phyloP scores from a whole-genome alignment of 495 filamentous ascomycete species.

The Platismatia glauca region DNA sequence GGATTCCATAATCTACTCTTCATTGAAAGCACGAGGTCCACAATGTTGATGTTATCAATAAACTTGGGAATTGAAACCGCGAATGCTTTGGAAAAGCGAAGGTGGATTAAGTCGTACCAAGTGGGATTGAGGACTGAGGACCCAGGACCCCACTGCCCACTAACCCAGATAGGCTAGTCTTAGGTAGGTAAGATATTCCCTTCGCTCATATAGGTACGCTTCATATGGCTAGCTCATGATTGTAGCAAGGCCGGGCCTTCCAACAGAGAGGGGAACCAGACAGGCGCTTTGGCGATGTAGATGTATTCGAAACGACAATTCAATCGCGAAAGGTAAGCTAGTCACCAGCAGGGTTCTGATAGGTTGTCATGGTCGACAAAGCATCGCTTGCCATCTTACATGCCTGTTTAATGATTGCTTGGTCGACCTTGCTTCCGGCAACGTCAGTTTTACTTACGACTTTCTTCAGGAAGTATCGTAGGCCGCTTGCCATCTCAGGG shows the following conservation, averaged over 20 bases:
- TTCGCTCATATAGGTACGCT: no score
- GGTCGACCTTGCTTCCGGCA: slow-evolving; percentile 49
- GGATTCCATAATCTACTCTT: neutral
- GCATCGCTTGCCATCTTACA: slow-evolving; percentile 56
- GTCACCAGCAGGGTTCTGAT: neutral
- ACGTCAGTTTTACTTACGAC: slow-evolving; percentile 68
- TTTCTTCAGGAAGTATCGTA: slow-evolving; percentile 73
- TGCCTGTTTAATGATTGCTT: slow-evolving; percentile 57
- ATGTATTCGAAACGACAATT: no score
- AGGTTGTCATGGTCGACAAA: slow-evolving; percentile 38
- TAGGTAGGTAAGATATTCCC: no score
- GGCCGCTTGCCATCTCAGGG: slow-evolving; percentile 55
- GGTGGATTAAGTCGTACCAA: neutral
- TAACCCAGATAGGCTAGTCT: no score
- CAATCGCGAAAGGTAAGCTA: no score
- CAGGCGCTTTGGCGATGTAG: no score
- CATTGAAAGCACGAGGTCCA: neutral
- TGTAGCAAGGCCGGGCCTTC: no score
- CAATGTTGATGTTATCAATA: neutral
- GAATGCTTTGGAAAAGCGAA: neutral
- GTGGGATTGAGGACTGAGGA: neutral
- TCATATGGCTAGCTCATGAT: no score
- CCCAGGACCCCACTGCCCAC: no score
- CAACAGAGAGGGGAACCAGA: no score
- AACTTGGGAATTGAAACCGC: neutral